phyloP scores from a whole-genome alignment of 2,329 filamentous ascomycete genomes.

The Ciborinia camelliae region DNA sequence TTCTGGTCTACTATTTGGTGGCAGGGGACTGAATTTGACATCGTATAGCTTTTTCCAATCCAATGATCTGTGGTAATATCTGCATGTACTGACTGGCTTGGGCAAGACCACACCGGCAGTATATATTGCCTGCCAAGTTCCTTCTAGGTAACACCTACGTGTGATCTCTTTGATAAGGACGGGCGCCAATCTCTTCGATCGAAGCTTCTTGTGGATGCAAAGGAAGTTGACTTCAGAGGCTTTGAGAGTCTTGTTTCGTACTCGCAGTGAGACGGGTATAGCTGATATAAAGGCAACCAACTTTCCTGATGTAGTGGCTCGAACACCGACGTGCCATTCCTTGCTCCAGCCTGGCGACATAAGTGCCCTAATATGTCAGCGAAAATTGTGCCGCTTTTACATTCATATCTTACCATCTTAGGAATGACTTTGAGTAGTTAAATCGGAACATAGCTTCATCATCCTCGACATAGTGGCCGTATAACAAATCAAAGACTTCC shows the following conservation, averaged over 20 bases:
- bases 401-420: constrained; percentile 69
- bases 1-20: constrained; percentile 75
- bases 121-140: constrained; percentile 93
- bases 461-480: constrained; percentile 95
- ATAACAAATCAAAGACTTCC: constrained; percentile 88
- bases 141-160: constrained; percentile 79
- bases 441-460: constrained; percentile 97
- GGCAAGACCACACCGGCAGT: constrained; percentile 89
- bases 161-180: constrained; percentile 98
- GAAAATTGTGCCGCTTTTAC: neutral
- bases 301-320: constrained; percentile 76
- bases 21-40: constrained; percentile 88
- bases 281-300: constrained; percentile 95
- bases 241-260: constrained; percentile 71
- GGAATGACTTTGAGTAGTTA: constrained; percentile 85
- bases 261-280: constrained; percentile 77
- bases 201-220: constrained; percentile 96
- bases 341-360: constrained; percentile 92
- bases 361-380: constrained; percentile 64
- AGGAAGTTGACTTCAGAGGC: constrained; percentile 97
- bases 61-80: constrained; percentile 91
- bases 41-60: constrained; percentile 97
- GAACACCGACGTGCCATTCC: constrained; percentile 93
- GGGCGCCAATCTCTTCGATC: constrained; percentile 85
- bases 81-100: constrained; percentile 85